phyloP scores from a whole-genome alignment of 108 stramenopile species.

The Stephanodiscus minutulus region DNA sequence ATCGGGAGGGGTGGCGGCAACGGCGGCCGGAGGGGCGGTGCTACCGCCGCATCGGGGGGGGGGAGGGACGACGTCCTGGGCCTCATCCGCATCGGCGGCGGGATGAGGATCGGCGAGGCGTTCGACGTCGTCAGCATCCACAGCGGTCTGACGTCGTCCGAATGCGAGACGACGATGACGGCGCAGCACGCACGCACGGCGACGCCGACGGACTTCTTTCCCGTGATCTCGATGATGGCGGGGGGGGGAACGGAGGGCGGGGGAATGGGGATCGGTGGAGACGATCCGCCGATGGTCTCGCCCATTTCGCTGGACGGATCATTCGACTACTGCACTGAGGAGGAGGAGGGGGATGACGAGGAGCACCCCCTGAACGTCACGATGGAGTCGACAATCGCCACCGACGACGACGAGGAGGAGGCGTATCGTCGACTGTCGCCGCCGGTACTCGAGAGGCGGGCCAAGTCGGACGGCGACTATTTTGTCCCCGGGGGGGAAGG shows the following conservation, averaged over 20 bases:
- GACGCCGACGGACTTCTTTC: background rate
- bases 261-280: background rate
- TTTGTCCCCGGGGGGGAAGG: no score
- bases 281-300: background rate
- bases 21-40: background rate
- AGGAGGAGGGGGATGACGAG: background rate
- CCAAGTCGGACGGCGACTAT: background rate
- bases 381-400: no score
- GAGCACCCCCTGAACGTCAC: background rate
- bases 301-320: slow-evolving; percentile 2
- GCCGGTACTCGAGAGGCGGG: background rate
- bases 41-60: background rate
- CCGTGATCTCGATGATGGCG: background rate
- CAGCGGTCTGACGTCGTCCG: background rate
- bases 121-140: slow-evolving; percentile 5
- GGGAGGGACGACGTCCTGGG: slow-evolving; percentile 6
- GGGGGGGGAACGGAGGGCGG: background rate
- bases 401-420: background rate
- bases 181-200: background rate
- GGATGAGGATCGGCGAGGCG: slow-evolving; percentile 9
- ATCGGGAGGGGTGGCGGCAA: background rate
- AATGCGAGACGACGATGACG: background rate
- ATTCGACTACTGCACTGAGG: background rate
- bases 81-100: slow-evolving; percentile 1
- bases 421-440: background rate